phyloP scores from a whole-genome alignment of 2,329 filamentous ascomycete genomes.

The Ustilaginoidea virens region DNA sequence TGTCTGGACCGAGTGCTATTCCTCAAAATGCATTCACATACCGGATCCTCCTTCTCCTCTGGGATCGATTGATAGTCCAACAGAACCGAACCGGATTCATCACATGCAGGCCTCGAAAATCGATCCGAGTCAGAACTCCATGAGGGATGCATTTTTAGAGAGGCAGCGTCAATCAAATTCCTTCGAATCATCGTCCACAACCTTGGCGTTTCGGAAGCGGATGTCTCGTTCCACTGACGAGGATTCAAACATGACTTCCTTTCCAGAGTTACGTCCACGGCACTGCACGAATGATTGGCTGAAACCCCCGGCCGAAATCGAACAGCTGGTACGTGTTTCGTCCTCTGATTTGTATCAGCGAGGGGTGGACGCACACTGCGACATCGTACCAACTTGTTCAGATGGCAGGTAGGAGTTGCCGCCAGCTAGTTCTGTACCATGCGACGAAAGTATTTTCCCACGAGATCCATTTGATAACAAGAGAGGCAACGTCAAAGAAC shows the following conservation, averaged over 20 bases:
- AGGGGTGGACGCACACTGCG: constrained; percentile 16
- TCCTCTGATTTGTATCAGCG: constrained; percentile 11
- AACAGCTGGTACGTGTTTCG: constrained; percentile 4
- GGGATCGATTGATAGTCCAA: not conserved
- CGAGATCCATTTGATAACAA: constrained; percentile 10
- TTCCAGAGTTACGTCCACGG: constrained; percentile 16
- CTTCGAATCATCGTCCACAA: not conserved
- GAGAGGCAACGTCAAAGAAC: not conserved
- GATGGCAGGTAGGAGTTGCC: constrained; percentile 6
- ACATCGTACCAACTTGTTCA: constrained; percentile 4
- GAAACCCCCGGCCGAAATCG: constrained; percentile 9
- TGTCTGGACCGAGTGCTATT: constrained; percentile 11
- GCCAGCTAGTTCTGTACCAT: constrained; percentile 4
- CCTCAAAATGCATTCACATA: not conserved
- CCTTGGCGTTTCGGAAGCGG: not conserved
- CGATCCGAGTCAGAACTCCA: not conserved
- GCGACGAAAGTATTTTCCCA: constrained; percentile 9
- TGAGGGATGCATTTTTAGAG: too few relatives aligned
- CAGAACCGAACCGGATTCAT: constrained; percentile 1
- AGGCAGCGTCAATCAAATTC: constrained; percentile 1
- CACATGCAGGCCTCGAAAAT: not conserved
- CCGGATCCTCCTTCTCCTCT: not conserved
- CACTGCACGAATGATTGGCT: constrained; percentile 18
- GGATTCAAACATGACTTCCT: constrained; percentile 17
- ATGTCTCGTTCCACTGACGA: constrained; percentile 6